phyloP scores from a whole-genome alignment of 345 rosid genomes.

The Fremontodendron californicum region DNA sequence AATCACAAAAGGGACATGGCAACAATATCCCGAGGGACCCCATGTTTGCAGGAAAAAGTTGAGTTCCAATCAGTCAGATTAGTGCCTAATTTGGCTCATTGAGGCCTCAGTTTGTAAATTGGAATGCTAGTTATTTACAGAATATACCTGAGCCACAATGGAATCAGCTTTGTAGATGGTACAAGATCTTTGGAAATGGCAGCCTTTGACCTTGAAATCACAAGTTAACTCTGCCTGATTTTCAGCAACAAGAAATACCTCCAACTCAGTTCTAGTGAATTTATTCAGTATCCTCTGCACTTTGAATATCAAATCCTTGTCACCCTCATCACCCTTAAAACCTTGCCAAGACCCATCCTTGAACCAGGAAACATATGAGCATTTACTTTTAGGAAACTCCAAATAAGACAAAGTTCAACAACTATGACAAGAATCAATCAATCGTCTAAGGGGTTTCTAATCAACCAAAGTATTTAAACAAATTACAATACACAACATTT shows the following conservation, averaged over 20 bases:
- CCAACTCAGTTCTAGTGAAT: conserved; percentile 50
- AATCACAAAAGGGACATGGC: background rate
- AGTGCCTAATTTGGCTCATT: background rate
- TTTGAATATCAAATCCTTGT: conserved; percentile 46
- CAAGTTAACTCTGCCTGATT: conserved; percentile 24
- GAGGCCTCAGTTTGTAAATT: background rate
- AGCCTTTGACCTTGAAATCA: conserved; percentile 58
- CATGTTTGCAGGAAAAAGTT: background rate
- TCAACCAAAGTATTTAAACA: background rate
- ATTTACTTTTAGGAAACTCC: background rate
- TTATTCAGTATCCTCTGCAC: conserved; percentile 47
- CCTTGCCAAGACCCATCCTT: conserved; percentile 68
- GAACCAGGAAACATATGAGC: conserved; percentile 12
- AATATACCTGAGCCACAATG: conserved; percentile 69
- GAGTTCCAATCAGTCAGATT: background rate
- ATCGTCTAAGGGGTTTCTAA: background rate
- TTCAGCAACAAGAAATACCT: conserved; percentile 44
- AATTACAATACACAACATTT: background rate
- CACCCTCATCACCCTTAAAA: conserved; percentile 39
- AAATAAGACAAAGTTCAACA: background rate
- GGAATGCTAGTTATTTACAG: background rate
- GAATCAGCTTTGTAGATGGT: conserved; percentile 57
- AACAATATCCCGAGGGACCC: background rate
- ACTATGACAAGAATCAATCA: background rate
- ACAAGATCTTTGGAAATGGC: conserved; percentile 71